Evolutionary conservation across 169 alveolate species (phyloP).

Genomic region (Eimeria maxima): DNA sequence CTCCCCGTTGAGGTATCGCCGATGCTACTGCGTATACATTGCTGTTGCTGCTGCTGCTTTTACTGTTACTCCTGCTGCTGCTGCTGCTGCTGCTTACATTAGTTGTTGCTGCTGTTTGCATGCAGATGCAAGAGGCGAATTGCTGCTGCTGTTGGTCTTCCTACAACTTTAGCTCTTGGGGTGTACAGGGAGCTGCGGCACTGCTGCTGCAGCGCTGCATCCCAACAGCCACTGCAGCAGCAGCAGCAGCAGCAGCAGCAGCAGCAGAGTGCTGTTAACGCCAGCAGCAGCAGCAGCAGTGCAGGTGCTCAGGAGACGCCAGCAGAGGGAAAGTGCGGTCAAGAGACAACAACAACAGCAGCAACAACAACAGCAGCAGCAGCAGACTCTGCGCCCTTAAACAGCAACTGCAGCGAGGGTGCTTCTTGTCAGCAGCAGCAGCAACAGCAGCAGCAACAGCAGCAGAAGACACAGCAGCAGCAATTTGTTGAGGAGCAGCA

Average conservation of each 20-base stretch:
- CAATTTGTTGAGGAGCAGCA: background rate
- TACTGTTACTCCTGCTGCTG: no score
- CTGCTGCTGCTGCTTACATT: no score
- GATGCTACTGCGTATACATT: background rate
- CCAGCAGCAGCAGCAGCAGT: slow-evolving; percentile 37
- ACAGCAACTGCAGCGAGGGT: background rate
- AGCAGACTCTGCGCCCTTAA: no score
- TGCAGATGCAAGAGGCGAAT: background rate
- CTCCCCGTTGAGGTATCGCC: background rate
- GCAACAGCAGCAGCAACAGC: background rate
- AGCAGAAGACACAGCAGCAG: slow-evolving; percentile 31
- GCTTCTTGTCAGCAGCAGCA: slow-evolving; percentile 22
- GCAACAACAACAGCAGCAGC: background rate
- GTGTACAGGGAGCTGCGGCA: slow-evolving; percentile 14
- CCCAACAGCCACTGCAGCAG: no score
- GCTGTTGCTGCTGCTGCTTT: background rate
- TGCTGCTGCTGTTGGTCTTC: slow-evolving; percentile 60
- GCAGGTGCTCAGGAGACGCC: background rate
- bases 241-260: no score
- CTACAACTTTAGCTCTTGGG: slow-evolving; percentile 25
- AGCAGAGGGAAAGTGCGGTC: background rate
- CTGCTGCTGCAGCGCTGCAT: no score
- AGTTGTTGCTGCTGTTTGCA: background rate
- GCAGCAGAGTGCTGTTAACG: background rate
- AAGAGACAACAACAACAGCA: slow-evolving; percentile 10